Conservation (phyloP, 257 asterid genomes). For the Solanum peruvianum region DNA sequence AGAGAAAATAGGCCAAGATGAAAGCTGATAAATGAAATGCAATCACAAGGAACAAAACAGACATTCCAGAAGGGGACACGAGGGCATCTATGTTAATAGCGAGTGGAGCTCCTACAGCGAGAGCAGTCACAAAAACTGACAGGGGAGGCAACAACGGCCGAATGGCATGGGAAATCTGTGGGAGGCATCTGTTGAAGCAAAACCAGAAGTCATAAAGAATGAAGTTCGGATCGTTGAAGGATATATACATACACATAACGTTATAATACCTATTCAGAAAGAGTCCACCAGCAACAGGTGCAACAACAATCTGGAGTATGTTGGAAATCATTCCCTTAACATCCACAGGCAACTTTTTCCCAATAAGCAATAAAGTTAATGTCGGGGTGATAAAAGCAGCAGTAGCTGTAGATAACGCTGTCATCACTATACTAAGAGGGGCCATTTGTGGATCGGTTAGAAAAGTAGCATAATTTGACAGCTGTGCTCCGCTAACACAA, state of each 20-base stretch:
- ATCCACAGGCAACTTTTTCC: slow-evolving; percentile 80
- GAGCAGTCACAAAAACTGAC: slow-evolving; percentile 48
- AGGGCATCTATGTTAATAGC: slow-evolving; percentile 55
- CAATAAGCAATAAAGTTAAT: slow-evolving; percentile 76
- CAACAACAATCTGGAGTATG: slow-evolving; percentile 82
- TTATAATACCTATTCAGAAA: slow-evolving; percentile 57
- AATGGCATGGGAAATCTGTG: slow-evolving; percentile 44
- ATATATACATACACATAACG: background rate
- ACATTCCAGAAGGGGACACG: slow-evolving; percentile 70
- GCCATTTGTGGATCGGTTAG: slow-evolving; percentile 90
- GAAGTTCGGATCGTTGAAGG: background rate
- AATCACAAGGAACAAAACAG: slow-evolving; percentile 73
- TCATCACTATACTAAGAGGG: slow-evolving; percentile 97
- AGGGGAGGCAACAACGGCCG: slow-evolving; percentile 36
- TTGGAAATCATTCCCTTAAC: slow-evolving; percentile 90
- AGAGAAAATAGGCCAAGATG: slow-evolving; percentile 46
- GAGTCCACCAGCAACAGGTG: slow-evolving; percentile 84
- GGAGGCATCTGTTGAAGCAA: slow-evolving; percentile 59
- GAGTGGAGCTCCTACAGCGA: slow-evolving; percentile 71
- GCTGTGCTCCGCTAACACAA: slow-evolving; percentile 97
- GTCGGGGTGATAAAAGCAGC: slow-evolving; percentile 82
- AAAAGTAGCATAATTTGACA: slow-evolving; percentile 88
- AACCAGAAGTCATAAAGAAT: slow-evolving; percentile 6
- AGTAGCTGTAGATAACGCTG: slow-evolving; percentile 84
- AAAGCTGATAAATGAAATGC: slow-evolving; percentile 81